Conservation (phyloP, 1,139 yeast species). For the Lodderomyces metapsilosis region DNA sequence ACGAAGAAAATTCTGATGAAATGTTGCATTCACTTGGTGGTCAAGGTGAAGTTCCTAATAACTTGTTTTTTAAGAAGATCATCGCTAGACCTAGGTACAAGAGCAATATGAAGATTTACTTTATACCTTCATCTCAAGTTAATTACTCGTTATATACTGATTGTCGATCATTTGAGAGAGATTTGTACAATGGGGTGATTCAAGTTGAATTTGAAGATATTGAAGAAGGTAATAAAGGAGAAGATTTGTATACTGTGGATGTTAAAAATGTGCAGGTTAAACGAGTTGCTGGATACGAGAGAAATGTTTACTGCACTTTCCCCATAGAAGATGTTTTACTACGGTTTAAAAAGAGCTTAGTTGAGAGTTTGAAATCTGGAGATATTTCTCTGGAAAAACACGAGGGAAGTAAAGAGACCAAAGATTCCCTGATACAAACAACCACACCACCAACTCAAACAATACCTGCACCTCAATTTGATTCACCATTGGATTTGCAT, state of each 20-base stretch:
- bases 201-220: slow-evolving; percentile 21
- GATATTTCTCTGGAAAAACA: no score
- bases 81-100: slow-evolving; percentile 54
- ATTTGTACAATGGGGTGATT: slow-evolving; percentile 48
- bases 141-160: slow-evolving; percentile 48
- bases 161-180: slow-evolving; percentile 50
- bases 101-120: slow-evolving; percentile 48
- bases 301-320: slow-evolving; percentile 24
- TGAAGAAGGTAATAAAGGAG: not conserved
- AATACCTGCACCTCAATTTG: not conserved
- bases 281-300: slow-evolving; percentile 4
- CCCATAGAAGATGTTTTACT: slow-evolving; percentile 20
- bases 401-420: no score
- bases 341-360: slow-evolving; percentile 17
- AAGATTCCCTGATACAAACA: no score
- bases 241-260: slow-evolving; percentile 3
- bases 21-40: slow-evolving; percentile 40
- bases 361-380: slow-evolving; percentile 5
- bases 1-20: slow-evolving; percentile 43
- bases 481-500: not conserved
- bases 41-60: slow-evolving; percentile 40
- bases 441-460: not conserved
- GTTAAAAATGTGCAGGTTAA: slow-evolving; percentile 6
- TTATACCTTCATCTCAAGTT: slow-evolving; percentile 30
- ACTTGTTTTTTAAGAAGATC: slow-evolving; percentile 45